Evolutionary conservation across 495 filamentous ascomycete genomes (phyloP), one percentile per base, ranked within the genome.

Genomic region (Penicillium manginii): DNA sequence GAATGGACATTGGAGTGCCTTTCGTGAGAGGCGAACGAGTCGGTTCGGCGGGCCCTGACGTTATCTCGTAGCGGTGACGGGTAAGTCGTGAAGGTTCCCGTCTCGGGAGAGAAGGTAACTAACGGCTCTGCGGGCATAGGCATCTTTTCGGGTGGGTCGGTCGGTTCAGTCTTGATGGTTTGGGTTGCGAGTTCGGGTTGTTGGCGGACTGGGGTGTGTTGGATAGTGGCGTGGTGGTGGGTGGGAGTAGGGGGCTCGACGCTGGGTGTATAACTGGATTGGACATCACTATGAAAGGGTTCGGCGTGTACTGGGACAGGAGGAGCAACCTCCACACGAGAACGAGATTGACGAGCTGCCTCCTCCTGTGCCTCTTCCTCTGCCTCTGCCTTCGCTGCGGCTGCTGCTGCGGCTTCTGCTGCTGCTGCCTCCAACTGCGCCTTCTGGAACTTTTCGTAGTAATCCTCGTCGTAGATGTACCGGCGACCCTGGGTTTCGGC

Each of bases 391-490:
- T 33, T 19, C 0, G 57, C 56, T 33, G 23, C 12, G 12, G 33
- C 55, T 19, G 10, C 26, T 31, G 52, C 56, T 26, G 46, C 39
- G 17, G 55, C 26, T n/a, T n/a, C n/a, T 29, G 26, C 26, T 29
- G 26, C 26, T 29, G 6, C 4, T 29, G 5, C 57, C 15, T 69
- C 64, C 35, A 70, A 23, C 29, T 65, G 59, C 4, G 65, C 65
- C 54, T 57, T 64, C 47, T 70, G 67, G 53, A 64, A 63, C 18
- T 56, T 61, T 8, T 68, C 52, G 31, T 52, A 69, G 29, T 64
- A 72, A 29, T 69, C 65, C 2, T 59, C 62, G 45, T 85, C 83
- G 54, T 85, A 79, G n/a, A 81, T 62, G 57, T 81, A 85, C n/a
- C 65, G 61, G 15, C 59, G 67, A n/a, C 78, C 80, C 15, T 78